phyloP scores from a whole-genome alignment of 1,139 yeast genomes.

The Suhomyces bribrorum region DNA sequence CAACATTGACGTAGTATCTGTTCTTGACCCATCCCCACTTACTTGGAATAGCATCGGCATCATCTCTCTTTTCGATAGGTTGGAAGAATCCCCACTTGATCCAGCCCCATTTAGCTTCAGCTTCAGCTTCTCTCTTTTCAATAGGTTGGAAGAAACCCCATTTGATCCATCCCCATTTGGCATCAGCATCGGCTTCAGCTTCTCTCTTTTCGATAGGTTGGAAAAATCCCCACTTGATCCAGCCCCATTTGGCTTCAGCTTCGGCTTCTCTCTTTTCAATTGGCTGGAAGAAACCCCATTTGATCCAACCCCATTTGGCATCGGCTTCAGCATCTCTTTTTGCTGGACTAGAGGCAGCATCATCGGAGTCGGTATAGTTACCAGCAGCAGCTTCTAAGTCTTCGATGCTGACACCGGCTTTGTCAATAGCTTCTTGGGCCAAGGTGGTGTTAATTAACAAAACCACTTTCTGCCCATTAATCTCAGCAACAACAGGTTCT shows the following conservation, averaged over 20 bases:
- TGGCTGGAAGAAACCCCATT: constrained; percentile 2
- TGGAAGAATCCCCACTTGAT: constrained; percentile 12
- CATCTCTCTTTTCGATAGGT: constrained; percentile 17
- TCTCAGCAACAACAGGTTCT: constrained; percentile 18
- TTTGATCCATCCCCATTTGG: constrained; percentile 19
- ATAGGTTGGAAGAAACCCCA: constrained; percentile 20
- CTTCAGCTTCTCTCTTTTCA: constrained; percentile 15
- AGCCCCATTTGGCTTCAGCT: constrained; percentile 11
- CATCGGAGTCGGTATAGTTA: constrained; percentile 5
- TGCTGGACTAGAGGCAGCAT: not conserved
- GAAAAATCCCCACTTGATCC: constrained; percentile 9
- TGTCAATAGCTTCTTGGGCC: constrained; percentile 15
- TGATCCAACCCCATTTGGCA: constrained; percentile 13
- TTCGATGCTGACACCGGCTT: constrained; percentile 8
- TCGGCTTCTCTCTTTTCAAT: constrained; percentile 6
- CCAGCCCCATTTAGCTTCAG: constrained; percentile 17
- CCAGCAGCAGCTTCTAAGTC: constrained; percentile 5
- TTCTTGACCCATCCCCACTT: constrained; percentile 16
- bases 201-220: constrained; percentile 19
- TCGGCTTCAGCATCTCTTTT: constrained; percentile 18
- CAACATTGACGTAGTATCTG: constrained; percentile 1
- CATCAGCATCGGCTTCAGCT: constrained; percentile 17
- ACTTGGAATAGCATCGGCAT: constrained; percentile 14
- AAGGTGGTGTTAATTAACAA: constrained; percentile 22
- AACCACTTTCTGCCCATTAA: constrained; percentile 19